phyloP scores from a whole-genome alignment of 1,284 basidiomycete genomes.

The Ganoderma multipileum region DNA sequence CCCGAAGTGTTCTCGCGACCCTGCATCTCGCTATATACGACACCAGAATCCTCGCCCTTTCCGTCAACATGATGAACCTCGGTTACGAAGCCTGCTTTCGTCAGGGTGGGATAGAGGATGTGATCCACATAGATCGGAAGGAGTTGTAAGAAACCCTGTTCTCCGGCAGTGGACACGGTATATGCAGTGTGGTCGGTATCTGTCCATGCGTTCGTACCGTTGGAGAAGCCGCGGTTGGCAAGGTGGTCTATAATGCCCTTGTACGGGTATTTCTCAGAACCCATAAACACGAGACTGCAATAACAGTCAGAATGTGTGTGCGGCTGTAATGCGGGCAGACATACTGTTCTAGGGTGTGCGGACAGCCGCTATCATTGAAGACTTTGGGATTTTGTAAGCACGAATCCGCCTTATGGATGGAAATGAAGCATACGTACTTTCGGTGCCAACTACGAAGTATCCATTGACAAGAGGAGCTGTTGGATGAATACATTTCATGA shows the following conservation, averaged over 20 bases:
- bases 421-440: slow-evolving; percentile 66
- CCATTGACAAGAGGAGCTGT: slow-evolving; percentile 90
- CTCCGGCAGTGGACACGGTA: slow-evolving; percentile 96
- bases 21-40: slow-evolving; percentile 99
- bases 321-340: slow-evolving; percentile 34
- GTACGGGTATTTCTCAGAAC: slow-evolving; percentile 94
- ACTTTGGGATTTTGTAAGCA: slow-evolving; percentile 52
- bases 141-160: slow-evolving; percentile 94
- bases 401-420: not conserved
- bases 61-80: slow-evolving; percentile 96
- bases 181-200: slow-evolving; percentile 93
- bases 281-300: slow-evolving; percentile 87
- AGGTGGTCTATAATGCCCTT: slow-evolving; percentile 97
- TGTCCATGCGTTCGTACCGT: slow-evolving; percentile 90
- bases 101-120: slow-evolving; percentile 95
- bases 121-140: slow-evolving; percentile 97
- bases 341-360: slow-evolving; percentile 94
- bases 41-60: slow-evolving; percentile 92
- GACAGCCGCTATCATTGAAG: slow-evolving; percentile 92
- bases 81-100: slow-evolving; percentile 89
- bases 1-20: slow-evolving; percentile 93
- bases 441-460: slow-evolving; percentile 92
- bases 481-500: not conserved
- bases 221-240: slow-evolving; percentile 96
- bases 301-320: slow-evolving; percentile 8